These are phyloP conservation scores for Penicillium brasilianum DNA, from an alignment of 2,329 filamentous ascomycete genomes.

Conservation along the genomic window DNA sequence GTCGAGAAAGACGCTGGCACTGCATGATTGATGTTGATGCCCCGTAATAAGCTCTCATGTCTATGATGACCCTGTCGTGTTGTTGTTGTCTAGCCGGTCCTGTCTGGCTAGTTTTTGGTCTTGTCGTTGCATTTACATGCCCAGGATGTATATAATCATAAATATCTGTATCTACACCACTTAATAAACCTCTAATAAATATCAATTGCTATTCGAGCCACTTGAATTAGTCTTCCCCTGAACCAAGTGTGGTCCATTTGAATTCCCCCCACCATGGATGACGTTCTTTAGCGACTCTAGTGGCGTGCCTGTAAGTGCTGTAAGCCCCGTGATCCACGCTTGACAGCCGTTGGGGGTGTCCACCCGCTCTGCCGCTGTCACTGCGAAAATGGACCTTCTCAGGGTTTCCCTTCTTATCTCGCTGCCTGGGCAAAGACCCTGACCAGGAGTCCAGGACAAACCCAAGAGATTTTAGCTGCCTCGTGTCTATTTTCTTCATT, in stretches of 20 bases:
- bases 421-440: constrained; percentile 1
- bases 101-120: neutral
- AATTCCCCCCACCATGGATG: neutral
- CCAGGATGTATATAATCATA: constrained; percentile 23
- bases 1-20: constrained; percentile 53
- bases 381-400: constrained; percentile 9
- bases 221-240: neutral
- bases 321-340: constrained; percentile 18
- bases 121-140: neutral
- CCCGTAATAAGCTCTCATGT: constrained; percentile 19
- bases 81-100: neutral
- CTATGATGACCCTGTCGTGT: constrained; percentile 20
- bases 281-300: neutral
- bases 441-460: neutral
- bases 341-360: constrained; percentile 26
- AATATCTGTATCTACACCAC: constrained; percentile 7
- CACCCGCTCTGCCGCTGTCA: constrained; percentile 17
- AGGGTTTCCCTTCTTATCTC: neutral
- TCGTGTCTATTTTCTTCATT: neutral
- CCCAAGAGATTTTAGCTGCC: neutral
- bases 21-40: constrained; percentile 22
- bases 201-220: neutral
- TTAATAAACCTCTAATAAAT: constrained; percentile 10
- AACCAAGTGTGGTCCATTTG: neutral
- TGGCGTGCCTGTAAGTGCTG: neutral